Conservation (phyloP, 345 rosid species). For the Capsella bursapastoris region DNA sequence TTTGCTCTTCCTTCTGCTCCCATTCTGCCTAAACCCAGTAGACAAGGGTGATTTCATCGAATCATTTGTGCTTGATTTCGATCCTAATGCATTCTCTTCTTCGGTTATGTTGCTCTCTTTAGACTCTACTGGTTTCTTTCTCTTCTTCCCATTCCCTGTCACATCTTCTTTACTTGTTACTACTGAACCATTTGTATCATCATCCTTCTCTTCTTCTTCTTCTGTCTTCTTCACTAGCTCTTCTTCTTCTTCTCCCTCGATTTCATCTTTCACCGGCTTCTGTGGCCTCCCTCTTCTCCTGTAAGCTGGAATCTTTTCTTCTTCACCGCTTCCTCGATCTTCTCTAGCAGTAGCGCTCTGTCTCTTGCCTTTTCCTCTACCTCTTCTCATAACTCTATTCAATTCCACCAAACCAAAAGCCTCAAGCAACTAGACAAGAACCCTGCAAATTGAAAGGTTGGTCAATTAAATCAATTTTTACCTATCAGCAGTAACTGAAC, state of each 20-base stretch:
- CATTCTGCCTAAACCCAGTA: constrained; percentile 62
- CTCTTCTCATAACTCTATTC: constrained; percentile 50
- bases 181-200: constrained; percentile 46
- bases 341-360: constrained; percentile 51
- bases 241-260: constrained; percentile 42
- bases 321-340: constrained; percentile 67
- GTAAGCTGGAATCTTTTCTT: constrained; percentile 59
- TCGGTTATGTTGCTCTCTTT: constrained; percentile 53
- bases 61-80: constrained; percentile 56
- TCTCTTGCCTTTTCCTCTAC: constrained; percentile 77
- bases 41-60: constrained; percentile 42
- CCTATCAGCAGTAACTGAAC: not conserved
- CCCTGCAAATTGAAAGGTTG: constrained; percentile 5
- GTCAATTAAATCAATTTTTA: not conserved
- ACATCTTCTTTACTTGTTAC: constrained; percentile 50
- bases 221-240: constrained; percentile 38
- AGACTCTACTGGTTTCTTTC: constrained; percentile 55
- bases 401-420: constrained; percentile 5
- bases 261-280: constrained; percentile 55
- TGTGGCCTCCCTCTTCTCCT: constrained; percentile 77
- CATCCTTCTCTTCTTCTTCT: constrained; percentile 34
- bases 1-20: constrained; percentile 80
- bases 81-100: constrained; percentile 58
- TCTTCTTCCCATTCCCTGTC: constrained; percentile 58
- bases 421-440: constrained; percentile 27